These are phyloP conservation scores for Tolypocladium tundrense DNA, from an alignment of 2,329 filamentous ascomycete species.

Conservation along the genomic window DNA sequence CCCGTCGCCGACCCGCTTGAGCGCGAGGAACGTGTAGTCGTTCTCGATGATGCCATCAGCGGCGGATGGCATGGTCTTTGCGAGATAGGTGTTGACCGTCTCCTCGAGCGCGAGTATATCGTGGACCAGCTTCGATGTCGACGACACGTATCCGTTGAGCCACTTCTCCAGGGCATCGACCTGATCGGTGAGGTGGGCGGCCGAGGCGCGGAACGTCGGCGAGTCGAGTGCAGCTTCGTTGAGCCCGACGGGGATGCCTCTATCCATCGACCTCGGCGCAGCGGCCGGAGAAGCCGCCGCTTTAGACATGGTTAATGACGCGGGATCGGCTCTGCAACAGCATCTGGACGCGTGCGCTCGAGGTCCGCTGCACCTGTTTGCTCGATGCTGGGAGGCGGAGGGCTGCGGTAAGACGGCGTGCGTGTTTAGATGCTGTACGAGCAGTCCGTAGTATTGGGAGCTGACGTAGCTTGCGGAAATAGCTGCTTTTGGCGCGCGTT, in stretches of 20 bases:
- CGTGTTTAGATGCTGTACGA: neutral
- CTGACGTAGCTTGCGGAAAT: neutral
- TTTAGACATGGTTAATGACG: conserved; percentile 9
- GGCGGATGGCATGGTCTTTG: conserved; percentile 64
- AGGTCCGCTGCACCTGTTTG: neutral
- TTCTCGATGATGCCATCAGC: conserved; percentile 85
- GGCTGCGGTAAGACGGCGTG: neutral
- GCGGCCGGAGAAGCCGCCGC: conserved; percentile 10
- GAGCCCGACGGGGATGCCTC: conserved; percentile 63
- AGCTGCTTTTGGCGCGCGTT: neutral
- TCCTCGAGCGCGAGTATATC: conserved; percentile 67
- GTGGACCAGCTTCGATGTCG: conserved; percentile 44
- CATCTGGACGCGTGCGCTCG: neutral
- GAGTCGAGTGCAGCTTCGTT: conserved; percentile 96
- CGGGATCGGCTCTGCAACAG: neutral
- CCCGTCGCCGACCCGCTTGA: conserved; percentile 77
- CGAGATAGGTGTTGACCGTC: conserved; percentile 65
- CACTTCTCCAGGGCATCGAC: conserved; percentile 85
- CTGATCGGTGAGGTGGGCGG: conserved; percentile 82
- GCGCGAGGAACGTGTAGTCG: conserved; percentile 83
- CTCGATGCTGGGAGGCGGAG: neutral
- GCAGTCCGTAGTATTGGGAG: neutral
- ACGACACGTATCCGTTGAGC: conserved; percentile 56
- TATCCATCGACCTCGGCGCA: conserved; percentile 13
- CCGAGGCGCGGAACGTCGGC: conserved; percentile 83